Base-by-base conservation (phyloP, 805 yeast species). In the Pichia phayaonensis region DNA sequence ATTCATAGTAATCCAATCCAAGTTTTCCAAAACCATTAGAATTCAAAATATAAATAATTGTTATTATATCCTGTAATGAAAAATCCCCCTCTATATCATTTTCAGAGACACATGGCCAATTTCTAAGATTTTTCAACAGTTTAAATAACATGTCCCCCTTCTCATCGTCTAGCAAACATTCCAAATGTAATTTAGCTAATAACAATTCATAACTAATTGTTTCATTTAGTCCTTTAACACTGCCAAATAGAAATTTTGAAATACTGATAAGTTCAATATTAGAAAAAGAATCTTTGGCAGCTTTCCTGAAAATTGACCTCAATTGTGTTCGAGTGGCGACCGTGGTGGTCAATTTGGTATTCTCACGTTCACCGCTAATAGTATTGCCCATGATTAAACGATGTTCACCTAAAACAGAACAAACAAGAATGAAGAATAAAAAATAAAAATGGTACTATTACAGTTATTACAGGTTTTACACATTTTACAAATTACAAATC, bases 91-190 rank as follows among this genome's bases (percentile, higher is more conserved):
- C 31, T 15, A 23, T 20, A 12, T 42, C 34, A 5, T n/a, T 36
- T 15, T 40, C 31, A 12, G 50, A 47, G 15, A 49, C 27, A n/a
- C 24, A 41, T 8, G 57, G 57, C 55, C 55, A 51, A 18, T 46
- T 45, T 4, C 52, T 24, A 6, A 50, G 11, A 15, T 21, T 24
- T 41, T 54, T 52, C 2, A 54, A 10, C 7, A 52, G 36, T 3
- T 24, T 39, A 43, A 51, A 54, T 7, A 54, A 13, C 13, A 49
- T 13, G 2, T 40, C 22, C 10, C 46, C 47, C 45, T 44, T 46
- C 61, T 65, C 52, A 71, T 42, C 45, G 3, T 38, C 12, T n/a
- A 24, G 11, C 18, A 41, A 12, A 2, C 6, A 11, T 24, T 31
- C 3, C 24, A 50, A 10, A 12, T 22, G 20, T 10, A 50, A 20